phyloP scores from a whole-genome alignment of 2,329 filamentous ascomycete genomes.

The Colletotrichum sp. region DNA sequence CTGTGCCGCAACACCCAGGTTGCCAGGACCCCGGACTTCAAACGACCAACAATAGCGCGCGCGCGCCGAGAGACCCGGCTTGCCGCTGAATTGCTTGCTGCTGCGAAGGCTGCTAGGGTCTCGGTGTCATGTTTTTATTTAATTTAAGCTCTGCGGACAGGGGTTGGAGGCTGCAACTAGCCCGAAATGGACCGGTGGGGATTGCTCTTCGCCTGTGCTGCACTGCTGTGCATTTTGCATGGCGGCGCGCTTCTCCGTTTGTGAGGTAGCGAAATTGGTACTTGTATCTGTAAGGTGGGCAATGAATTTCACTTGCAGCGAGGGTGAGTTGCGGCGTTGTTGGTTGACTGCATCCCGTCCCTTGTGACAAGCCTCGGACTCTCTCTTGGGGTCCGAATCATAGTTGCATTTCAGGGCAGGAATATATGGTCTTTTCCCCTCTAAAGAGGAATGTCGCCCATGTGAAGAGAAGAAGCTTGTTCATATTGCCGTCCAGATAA shows the following conservation, averaged over 20 bases:
- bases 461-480: neutral
- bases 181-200: neutral
- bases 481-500: neutral
- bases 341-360: neutral
- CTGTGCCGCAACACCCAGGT: neutral
- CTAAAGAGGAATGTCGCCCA: neutral
- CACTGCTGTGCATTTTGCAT: neutral
- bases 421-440: neutral
- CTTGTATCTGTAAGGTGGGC: neutral
- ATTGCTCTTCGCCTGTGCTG: neutral
- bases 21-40: neutral
- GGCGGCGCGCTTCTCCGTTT: neutral
- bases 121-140: neutral
- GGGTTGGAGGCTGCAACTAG: neutral
- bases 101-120: neutral
- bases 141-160: conserved; percentile 1
- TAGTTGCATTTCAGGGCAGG: neutral
- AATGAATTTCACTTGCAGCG: neutral
- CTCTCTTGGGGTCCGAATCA: neutral
- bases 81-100: neutral
- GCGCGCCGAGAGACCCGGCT: neutral
- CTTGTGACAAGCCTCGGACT: neutral
- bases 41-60: neutral
- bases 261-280: neutral
- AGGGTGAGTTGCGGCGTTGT: neutral